These are phyloP conservation scores for Globisporangium nagaii DNA, from an alignment of 352 stramenopile genomes.

Conservation along the genomic window DNA sequence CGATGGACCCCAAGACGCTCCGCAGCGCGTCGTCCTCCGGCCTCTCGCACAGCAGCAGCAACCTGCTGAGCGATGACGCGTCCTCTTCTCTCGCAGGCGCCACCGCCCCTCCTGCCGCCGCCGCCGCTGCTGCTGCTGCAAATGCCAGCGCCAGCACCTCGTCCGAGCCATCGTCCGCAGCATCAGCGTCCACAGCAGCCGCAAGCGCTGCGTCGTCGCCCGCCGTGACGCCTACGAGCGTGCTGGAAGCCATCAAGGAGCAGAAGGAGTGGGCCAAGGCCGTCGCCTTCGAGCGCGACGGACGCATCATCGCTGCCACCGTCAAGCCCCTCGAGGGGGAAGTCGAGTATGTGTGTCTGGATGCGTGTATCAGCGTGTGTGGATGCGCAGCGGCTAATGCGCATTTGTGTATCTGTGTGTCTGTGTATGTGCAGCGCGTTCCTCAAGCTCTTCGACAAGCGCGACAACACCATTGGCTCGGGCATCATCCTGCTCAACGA, in stretches of 20 bases:
- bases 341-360: constrained; percentile 27
- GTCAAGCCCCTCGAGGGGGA: constrained; percentile 63
- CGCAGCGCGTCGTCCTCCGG: constrained; percentile 9
- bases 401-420: neutral
- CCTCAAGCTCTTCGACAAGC: constrained; percentile 72
- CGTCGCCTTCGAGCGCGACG: constrained; percentile 56
- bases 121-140: neutral
- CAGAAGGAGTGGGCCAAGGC: constrained; percentile 68
- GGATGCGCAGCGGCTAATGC: constrained; percentile 8
- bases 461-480: constrained; percentile 64
- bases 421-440: constrained; percentile 22
- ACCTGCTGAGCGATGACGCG: constrained; percentile 13
- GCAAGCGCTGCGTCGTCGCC: neutral
- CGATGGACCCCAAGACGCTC: constrained; percentile 13
- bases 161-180: neutral
- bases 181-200: neutral
- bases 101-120: neutral
- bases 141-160: neutral
- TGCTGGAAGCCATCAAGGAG: constrained; percentile 49
- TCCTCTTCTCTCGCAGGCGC: neutral
- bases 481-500: constrained; percentile 69
- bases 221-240: constrained; percentile 30
- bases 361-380: neutral
- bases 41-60: constrained; percentile 13
- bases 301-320: constrained; percentile 42